A percentile compares a stretch with the other conserved stretches of the same genome.
phyloP scores from a whole-genome alignment of 2,329 filamentous ascomycete genomes.

The Penicillium corylophilum region DNA sequence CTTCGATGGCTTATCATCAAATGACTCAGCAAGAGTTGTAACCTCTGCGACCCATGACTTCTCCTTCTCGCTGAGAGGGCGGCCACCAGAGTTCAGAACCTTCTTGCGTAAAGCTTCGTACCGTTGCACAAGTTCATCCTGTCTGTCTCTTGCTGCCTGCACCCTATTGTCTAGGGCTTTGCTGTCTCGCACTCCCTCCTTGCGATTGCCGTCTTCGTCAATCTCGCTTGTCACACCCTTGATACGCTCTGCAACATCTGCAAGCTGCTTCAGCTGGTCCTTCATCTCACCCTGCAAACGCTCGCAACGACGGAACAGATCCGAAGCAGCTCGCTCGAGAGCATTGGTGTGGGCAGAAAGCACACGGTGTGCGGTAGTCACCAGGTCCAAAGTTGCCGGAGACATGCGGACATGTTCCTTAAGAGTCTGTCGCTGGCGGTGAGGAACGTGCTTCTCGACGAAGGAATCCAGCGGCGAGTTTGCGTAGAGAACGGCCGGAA shows the following conservation, averaged over 20 bases:
- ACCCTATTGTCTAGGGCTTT: slow-evolving; percentile 42
- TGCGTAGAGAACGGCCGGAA: slow-evolving; percentile 42
- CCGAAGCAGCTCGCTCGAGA: slow-evolving; percentile 49
- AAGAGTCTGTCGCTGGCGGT: slow-evolving; percentile 43
- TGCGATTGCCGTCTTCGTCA: slow-evolving; percentile 36
- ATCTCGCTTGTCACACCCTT: slow-evolving; percentile 42
- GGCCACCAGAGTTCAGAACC: slow-evolving; percentile 43
- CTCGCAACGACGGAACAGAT: slow-evolving; percentile 54
- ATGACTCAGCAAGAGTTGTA: slow-evolving; percentile 36
- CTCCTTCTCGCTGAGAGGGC: slow-evolving; percentile 48
- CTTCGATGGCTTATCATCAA: slow-evolving; percentile 26
- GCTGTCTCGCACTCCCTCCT: slow-evolving; percentile 32
- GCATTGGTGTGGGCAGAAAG: slow-evolving; percentile 47
- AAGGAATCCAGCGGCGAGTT: slow-evolving; percentile 41
- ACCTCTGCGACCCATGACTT: slow-evolving; percentile 48
- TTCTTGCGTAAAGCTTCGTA: slow-evolving; percentile 48
- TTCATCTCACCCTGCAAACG: slow-evolving; percentile 48
- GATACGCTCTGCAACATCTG: slow-evolving; percentile 47
- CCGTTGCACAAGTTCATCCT: slow-evolving; percentile 41
- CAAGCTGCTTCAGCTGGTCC: slow-evolving; percentile 47
- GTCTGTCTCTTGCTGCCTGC: slow-evolving; percentile 39
- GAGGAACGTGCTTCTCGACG: slow-evolving; percentile 43
- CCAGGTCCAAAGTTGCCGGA: slow-evolving; percentile 48
- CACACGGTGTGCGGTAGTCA: slow-evolving; percentile 49
- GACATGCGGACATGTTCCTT: slow-evolving; percentile 50